These are phyloP conservation scores for Curvularia verruculosa DNA, from an alignment of 2,329 filamentous ascomycete genomes.

Conservation along the genomic window DNA sequence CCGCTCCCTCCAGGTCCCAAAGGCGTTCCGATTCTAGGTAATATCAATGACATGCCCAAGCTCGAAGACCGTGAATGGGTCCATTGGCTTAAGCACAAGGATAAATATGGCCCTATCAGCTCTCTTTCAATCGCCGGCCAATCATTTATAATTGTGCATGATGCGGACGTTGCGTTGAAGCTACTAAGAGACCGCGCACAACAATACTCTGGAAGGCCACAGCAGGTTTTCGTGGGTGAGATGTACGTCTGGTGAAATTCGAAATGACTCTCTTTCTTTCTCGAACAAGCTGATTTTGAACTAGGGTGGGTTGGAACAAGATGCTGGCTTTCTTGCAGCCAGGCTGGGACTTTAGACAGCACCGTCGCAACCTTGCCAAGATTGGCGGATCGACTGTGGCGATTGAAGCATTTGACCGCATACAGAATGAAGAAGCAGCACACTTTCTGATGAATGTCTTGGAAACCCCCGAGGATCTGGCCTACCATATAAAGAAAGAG, in stretches of 20 bases:
- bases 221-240: conserved; percentile 32
- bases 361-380: conserved; percentile 37
- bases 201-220: conserved; percentile 29
- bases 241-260: conserved; percentile 22
- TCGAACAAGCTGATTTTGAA: neutral
- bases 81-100: conserved; percentile 55
- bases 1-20: conserved; percentile 59
- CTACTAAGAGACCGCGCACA: conserved; percentile 30
- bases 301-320: conserved; percentile 37
- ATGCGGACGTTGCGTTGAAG: conserved; percentile 35
- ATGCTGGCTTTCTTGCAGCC: conserved; percentile 29
- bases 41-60: conserved; percentile 57
- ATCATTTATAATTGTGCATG: conserved; percentile 40
- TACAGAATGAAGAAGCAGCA: conserved; percentile 37
- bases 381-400: conserved; percentile 31
- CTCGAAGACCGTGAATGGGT: conserved; percentile 46
- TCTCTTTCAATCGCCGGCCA: conserved; percentile 39
- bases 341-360: conserved; percentile 30
- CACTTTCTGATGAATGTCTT: conserved; percentile 37
- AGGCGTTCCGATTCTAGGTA: conserved; percentile 57
- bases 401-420: conserved; percentile 33
- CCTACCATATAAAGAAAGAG: conserved; percentile 38
- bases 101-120: conserved; percentile 41
- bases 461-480: conserved; percentile 27
- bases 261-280: too few relatives aligned